Evolutionary conservation across 345 rosid species (phyloP).

Genomic region (Eucalyptus guilfoylei): DNA sequence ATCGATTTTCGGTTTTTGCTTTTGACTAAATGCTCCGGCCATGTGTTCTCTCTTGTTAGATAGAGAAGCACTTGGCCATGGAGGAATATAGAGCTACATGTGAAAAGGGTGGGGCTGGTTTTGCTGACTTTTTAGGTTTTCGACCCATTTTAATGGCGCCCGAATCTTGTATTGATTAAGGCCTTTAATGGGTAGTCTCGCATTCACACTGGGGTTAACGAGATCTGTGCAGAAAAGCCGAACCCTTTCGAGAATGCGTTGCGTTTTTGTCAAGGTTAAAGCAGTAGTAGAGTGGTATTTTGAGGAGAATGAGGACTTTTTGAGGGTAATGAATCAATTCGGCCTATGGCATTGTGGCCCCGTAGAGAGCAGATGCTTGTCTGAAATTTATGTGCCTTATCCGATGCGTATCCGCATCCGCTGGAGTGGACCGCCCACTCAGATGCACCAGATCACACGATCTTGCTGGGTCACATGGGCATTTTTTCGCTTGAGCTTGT

Average conservation of each 20-base stretch:
- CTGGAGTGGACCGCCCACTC: neutral
- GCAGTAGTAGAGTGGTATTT: neutral
- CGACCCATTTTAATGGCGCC: neutral
- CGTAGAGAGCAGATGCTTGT: neutral
- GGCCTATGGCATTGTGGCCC: neutral
- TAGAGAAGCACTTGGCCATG: neutral
- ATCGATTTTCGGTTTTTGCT: neutral
- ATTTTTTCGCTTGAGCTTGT: neutral
- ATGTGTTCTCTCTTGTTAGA: neutral
- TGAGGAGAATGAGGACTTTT: neutral
- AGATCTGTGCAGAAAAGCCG: neutral
- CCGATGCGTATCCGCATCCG: neutral
- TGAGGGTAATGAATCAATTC: neutral
- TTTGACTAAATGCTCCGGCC: neutral
- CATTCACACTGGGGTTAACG: neutral
- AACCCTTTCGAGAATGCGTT: neutral
- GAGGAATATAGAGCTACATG: neutral
- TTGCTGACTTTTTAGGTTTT: neutral
- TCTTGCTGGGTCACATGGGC: neutral
- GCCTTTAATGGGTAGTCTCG: neutral
- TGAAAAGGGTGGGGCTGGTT: neutral
- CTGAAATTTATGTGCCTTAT: neutral
- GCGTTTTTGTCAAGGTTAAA: neutral
- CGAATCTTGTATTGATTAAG: neutral
- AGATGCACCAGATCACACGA: neutral